These are phyloP conservation scores for Thuidium tamariscinum DNA, from an alignment of 225 moss, liverwort and hornwort species.

Conservation along the genomic window DNA sequence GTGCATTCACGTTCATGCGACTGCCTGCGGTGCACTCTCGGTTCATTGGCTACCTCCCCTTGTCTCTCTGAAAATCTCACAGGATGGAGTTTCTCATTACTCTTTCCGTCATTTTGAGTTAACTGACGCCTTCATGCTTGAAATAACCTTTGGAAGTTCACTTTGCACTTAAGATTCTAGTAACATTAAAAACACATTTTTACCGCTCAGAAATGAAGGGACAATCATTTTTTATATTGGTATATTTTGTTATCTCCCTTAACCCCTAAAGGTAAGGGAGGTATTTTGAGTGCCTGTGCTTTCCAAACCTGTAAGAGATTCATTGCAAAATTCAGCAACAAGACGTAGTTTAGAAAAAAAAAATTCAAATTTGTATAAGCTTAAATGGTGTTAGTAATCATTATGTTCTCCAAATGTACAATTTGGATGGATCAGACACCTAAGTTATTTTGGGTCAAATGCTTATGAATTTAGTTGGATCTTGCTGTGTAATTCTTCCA, in stretches of 20 bases:
- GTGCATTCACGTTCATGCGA: constrained; percentile 18
- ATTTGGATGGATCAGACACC: not conserved
- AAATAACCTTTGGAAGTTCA: not conserved
- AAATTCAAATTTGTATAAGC: not conserved
- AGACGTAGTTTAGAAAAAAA: too few relatives aligned
- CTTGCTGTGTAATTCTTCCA: too few relatives aligned
- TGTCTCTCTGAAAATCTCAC: constrained; percentile 10
- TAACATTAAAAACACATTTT: too few relatives aligned
- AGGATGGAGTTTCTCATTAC: not conserved
- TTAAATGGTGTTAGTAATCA: not conserved
- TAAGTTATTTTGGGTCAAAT: too few relatives aligned
- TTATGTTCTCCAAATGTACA: not conserved
- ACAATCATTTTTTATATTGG: not conserved
- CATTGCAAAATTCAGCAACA: not conserved
- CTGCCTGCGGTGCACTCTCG: not conserved
- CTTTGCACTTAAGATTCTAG: not conserved
- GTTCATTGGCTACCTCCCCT: not conserved
- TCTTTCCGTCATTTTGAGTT: not conserved
- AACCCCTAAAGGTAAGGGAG: not conserved
- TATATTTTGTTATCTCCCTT: not conserved
- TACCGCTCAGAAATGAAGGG: not conserved
- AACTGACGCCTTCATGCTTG: not conserved
- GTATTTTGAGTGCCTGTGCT: not conserved
- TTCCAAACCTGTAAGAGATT: not conserved
- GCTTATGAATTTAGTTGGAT: too few relatives aligned